These are phyloP conservation scores for Neonectria ditissima DNA, from an alignment of 2,329 filamentous ascomycete species.

Conservation along the genomic window DNA sequence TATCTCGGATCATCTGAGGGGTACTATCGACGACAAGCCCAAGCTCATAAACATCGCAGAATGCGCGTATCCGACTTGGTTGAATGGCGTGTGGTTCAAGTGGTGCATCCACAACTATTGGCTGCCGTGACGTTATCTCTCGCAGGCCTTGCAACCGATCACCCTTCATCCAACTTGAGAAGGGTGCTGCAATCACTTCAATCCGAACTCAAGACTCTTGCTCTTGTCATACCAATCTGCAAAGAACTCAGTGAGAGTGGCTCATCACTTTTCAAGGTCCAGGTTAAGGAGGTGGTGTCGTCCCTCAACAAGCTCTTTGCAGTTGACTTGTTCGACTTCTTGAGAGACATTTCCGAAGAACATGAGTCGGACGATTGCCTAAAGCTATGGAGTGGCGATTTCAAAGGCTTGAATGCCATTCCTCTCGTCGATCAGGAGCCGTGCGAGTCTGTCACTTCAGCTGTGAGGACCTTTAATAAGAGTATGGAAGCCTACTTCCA, in stretches of 20 bases:
- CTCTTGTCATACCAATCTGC: not conserved
- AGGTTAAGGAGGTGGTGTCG: not conserved
- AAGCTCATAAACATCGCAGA: not conserved
- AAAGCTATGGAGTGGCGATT: not conserved
- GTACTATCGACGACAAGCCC: no score
- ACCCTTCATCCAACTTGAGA: not conserved
- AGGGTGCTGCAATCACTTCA: not conserved
- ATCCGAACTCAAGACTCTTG: not conserved
- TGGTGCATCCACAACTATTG: not conserved
- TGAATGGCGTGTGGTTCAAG: not conserved
- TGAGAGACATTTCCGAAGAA: not conserved
- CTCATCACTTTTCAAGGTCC: not conserved
- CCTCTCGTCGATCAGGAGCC: not conserved
- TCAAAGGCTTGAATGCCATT: not conserved
- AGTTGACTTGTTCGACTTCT: not conserved
- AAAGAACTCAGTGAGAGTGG: not conserved
- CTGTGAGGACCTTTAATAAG: not conserved
- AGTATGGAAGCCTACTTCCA: not conserved
- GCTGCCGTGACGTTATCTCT: no score
- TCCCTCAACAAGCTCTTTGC: not conserved
- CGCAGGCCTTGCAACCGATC: not conserved
- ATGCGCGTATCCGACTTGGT: not conserved
- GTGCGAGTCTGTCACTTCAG: not conserved
- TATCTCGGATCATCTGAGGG: no score
- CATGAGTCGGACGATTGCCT: not conserved